phyloP scores from a whole-genome alignment of 2,329 filamentous ascomycete genomes.

The Bipolaris cookei region DNA sequence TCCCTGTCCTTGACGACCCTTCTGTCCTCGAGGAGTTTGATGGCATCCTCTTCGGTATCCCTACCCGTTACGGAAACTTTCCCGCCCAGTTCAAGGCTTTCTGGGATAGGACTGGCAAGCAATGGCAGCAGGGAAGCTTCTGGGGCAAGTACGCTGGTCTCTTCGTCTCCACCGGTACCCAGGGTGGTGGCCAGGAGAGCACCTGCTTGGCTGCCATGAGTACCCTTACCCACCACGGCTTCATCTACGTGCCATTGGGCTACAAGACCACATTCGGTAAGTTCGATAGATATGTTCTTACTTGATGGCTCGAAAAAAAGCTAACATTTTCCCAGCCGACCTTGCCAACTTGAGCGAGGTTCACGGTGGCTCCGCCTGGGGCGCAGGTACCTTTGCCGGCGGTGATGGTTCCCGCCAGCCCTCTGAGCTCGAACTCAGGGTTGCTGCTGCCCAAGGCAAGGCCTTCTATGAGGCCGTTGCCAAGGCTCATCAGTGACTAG shows the following conservation, averaged over 20 bases:
- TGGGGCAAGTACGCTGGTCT: constrained; percentile 89
- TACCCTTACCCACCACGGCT: constrained; percentile 89
- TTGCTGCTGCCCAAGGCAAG: constrained; percentile 85
- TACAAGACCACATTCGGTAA: constrained; percentile 77
- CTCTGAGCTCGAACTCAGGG: constrained; percentile 71
- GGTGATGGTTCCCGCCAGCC: constrained; percentile 86
- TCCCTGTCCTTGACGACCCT: constrained; percentile 66
- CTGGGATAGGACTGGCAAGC: constrained; percentile 87
- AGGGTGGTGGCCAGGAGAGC: constrained; percentile 89
- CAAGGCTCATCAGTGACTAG: constrained; percentile 80
- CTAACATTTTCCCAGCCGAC: constrained; percentile 45
- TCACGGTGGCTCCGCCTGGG: constrained; percentile 89
- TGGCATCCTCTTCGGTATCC: constrained; percentile 90
- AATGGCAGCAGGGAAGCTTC: constrained; percentile 80
- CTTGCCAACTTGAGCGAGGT: constrained; percentile 77
- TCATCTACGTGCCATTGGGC: constrained; percentile 94
- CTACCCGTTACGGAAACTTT: constrained; percentile 96
- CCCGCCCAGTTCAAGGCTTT: constrained; percentile 93
- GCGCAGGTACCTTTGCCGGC: constrained; percentile 85
- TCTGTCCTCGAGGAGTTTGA: constrained; percentile 76
- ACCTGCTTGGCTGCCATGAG: constrained; percentile 82
- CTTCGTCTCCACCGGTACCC: constrained; percentile 84
- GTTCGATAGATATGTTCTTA: background rate
- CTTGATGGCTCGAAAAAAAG: too few species aligned
- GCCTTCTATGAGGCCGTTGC: constrained; percentile 77